A percentile compares a stretch with the other conserved stretches of the same genome.
phyloP scores from a whole-genome alignment of 1,284 basidiomycete genomes.

The Microbotryum intermedium region DNA sequence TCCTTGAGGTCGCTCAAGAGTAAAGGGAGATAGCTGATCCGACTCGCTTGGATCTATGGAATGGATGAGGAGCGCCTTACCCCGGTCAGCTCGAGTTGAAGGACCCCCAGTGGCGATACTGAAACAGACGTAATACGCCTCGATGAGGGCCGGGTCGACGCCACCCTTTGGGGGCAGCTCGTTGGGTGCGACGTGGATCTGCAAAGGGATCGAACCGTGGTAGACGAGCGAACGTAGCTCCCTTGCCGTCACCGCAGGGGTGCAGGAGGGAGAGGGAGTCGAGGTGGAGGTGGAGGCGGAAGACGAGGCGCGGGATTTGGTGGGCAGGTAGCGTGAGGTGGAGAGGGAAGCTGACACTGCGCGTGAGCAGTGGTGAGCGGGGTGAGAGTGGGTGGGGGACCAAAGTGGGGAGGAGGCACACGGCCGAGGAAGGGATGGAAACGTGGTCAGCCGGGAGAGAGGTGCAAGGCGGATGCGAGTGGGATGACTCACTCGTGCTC shows the following conservation, averaged over 20 bases:
- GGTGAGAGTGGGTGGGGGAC: background rate
- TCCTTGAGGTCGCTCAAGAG: conserved; percentile 73
- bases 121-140: conserved; percentile 55
- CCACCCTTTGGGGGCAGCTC: conserved; percentile 78
- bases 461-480: background rate
- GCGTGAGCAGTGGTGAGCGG: background rate
- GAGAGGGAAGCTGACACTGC: background rate
- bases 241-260: background rate
- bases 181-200: conserved; percentile 71
- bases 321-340: background rate
- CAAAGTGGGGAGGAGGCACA: background rate
- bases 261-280: background rate
- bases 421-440: background rate
- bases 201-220: conserved; percentile 75
- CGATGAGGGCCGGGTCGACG: conserved; percentile 45
- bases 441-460: background rate
- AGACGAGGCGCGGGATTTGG: background rate
- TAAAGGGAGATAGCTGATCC: conserved; percentile 84
- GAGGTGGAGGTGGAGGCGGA: background rate
- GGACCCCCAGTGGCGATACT: too few species aligned
- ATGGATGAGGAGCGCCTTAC: background rate
- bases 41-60: conserved; percentile 54
- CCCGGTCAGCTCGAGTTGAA: too few species aligned
- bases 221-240: conserved; percentile 70
- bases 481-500: too few species aligned